Conservation (phyloP, 108 stramenopile genomes). For the Pseudonitzschia delicatissima region DNA sequence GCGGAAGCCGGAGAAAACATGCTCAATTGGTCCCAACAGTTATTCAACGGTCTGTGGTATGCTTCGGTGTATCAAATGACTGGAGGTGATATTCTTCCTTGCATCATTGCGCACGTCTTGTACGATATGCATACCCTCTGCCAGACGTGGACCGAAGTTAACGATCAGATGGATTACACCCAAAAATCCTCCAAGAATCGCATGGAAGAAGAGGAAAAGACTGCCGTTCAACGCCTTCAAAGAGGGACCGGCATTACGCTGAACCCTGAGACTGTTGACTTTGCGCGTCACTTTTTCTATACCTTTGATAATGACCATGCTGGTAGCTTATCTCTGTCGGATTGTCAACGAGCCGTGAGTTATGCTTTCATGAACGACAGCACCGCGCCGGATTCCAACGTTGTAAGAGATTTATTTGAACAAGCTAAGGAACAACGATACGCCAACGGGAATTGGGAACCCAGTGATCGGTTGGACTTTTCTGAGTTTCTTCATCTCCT, state of each 20-base stretch:
- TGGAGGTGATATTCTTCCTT: conserved; percentile 47
- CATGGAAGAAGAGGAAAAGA: background rate
- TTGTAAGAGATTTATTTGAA: conserved; percentile 13
- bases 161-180: conserved; percentile 59
- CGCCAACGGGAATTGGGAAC: background rate
- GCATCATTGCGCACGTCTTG: conserved; percentile 44
- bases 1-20: conserved; percentile 39
- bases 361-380: conserved; percentile 45
- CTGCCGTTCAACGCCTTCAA: conserved; percentile 22
- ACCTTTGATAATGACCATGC: conserved; percentile 52
- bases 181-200: conserved; percentile 18
- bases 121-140: conserved; percentile 47
- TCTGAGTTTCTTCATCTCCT: conserved; percentile 42
- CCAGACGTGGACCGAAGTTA: conserved; percentile 39
- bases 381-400: conserved; percentile 4
- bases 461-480: conserved; percentile 21
- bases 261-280: conserved; percentile 32
- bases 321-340: conserved; percentile 30
- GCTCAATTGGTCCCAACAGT: conserved; percentile 30
- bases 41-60: conserved; percentile 44
- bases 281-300: conserved; percentile 46
- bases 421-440: background rate
- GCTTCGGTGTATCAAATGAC: conserved; percentile 31
- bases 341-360: conserved; percentile 43
- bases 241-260: conserved; percentile 21